Percentiles rank a stretch among this genome's conserved stretches.
These are phyloP conservation scores for Calonectria naviculata DNA, from an alignment of 2,329 filamentous ascomycete genomes.

Conservation along the genomic window DNA sequence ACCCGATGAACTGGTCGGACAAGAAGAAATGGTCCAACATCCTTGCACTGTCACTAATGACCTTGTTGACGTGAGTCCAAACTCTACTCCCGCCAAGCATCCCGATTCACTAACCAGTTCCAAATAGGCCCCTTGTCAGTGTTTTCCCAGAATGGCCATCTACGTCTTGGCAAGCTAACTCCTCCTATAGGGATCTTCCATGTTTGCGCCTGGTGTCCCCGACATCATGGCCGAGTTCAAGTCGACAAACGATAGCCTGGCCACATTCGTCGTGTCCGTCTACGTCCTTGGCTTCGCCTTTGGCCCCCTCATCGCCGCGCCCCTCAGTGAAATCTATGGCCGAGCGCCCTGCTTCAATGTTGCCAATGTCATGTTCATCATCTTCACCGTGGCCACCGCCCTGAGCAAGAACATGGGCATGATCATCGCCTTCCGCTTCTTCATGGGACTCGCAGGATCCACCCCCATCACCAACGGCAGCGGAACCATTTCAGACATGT, in stretches of 20 bases:
- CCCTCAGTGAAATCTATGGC: slow-evolving; percentile 71
- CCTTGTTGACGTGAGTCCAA: slow-evolving; percentile 39
- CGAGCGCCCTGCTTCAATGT: slow-evolving; percentile 51
- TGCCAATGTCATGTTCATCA: slow-evolving; percentile 65
- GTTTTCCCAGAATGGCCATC: not conserved
- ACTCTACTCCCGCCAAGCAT: not conserved
- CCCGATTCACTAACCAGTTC: slow-evolving; percentile 14
- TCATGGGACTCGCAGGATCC: slow-evolving; percentile 68
- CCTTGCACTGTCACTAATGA: slow-evolving; percentile 44
- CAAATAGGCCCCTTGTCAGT: slow-evolving; percentile 35
- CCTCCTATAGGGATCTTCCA: slow-evolving; percentile 40
- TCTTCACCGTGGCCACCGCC: slow-evolving; percentile 54
- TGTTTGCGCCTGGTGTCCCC: slow-evolving; percentile 53
- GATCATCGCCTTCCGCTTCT: slow-evolving; percentile 71
- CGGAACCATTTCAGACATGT: slow-evolving; percentile 74
- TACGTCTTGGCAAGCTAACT: not conserved
- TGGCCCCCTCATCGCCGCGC: slow-evolving; percentile 72
- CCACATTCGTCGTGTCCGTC: slow-evolving; percentile 56
- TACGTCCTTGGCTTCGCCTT: slow-evolving; percentile 63
- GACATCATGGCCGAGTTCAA: slow-evolving; percentile 58
- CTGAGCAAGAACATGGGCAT: slow-evolving; percentile 73
- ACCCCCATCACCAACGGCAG: slow-evolving; percentile 75
- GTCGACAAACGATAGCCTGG: slow-evolving; percentile 49
- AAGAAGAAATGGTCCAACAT: slow-evolving; percentile 52
- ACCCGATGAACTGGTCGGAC: slow-evolving; percentile 75